These are phyloP conservation scores for Rhizophora apiculata DNA, from an alignment of 345 rosid species.

Conservation along the genomic window DNA sequence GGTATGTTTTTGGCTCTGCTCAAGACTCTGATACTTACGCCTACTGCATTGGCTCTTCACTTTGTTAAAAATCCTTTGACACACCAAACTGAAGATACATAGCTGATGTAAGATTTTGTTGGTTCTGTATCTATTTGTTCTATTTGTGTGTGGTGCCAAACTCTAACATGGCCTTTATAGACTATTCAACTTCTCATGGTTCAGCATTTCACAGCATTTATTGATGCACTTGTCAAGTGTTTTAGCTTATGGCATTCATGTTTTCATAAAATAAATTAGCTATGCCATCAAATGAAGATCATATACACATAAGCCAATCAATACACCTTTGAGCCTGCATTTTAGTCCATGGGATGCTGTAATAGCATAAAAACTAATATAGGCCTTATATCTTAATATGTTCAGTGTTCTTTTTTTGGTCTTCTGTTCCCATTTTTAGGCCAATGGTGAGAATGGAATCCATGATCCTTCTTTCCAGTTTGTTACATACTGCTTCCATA, in stretches of 20 bases:
- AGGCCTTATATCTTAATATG: no score
- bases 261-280: neutral
- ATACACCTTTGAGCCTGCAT: no score
- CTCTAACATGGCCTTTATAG: neutral
- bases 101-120: neutral
- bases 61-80: neutral
- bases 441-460: no score
- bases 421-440: no score
- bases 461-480: no score
- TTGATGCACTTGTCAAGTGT: neutral
- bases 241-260: neutral
- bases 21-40: neutral
- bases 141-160: neutral
- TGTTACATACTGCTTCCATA: no score
- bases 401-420: no score
- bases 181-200: neutral
- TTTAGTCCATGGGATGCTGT: no score
- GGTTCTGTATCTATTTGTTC: neutral
- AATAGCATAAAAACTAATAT: no score
- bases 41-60: neutral
- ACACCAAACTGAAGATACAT: neutral
- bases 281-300: neutral
- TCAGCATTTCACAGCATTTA: neutral
- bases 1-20: slow-evolving; percentile 34
- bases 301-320: no score